Conservation (phyloP, 768 basidiomycete species). For the Lepiota subincarnata region DNA sequence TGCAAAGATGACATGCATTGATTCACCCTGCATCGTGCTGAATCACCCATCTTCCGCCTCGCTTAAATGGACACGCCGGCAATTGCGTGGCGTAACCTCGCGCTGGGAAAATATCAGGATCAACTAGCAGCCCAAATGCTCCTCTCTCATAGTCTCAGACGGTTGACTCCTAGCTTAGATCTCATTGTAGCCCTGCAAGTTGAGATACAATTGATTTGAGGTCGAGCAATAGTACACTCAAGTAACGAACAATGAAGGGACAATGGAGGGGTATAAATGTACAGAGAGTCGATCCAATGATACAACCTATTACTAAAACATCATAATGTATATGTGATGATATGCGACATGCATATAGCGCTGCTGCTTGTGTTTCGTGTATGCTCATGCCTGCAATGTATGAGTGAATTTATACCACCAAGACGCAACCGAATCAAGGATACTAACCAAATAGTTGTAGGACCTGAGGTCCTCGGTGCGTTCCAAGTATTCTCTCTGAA, state of each 20-base stretch:
- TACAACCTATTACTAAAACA: slow-evolving; percentile 5
- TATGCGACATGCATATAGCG: slow-evolving; percentile 2
- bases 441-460: slow-evolving; percentile 69
- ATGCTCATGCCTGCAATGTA: slow-evolving; percentile 12
- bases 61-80: too few species aligned
- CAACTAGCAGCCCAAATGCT: too few species aligned
- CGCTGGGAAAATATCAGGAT: too few species aligned
- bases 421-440: not conserved
- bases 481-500: slow-evolving; percentile 90
- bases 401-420: not conserved
- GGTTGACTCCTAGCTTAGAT: too few species aligned
- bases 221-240: not conserved
- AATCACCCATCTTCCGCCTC: too few species aligned
- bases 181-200: too few species aligned
- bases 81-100: too few species aligned
- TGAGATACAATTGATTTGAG: too few species aligned
- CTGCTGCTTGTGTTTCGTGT: not conserved
- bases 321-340: not conserved
- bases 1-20: too few species aligned
- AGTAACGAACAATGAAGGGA: not conserved
- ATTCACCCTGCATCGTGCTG: too few species aligned
- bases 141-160: too few species aligned
- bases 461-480: slow-evolving; percentile 84
- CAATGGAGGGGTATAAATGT: too few species aligned
- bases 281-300: not conserved